A percentile compares a stretch with the other conserved stretches of the same genome.
Evolutionary conservation across 2,329 filamentous ascomycete genomes (phyloP).

Genomic region (Raffaelea arxii): DNA sequence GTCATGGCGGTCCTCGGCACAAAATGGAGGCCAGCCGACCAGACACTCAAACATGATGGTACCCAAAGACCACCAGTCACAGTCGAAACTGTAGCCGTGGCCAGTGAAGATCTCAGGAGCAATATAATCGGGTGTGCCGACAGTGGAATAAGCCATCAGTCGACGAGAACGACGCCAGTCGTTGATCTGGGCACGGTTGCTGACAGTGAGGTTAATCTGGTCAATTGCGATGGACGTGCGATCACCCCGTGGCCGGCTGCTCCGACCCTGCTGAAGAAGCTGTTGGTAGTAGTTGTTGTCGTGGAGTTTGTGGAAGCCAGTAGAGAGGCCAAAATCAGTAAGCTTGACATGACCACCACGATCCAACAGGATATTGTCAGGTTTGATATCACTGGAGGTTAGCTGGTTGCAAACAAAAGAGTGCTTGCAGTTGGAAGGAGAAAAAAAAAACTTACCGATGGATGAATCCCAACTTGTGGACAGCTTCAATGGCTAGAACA

Average conservation of each 20-base stretch:
- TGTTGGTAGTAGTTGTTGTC: constrained; percentile 98
- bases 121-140: constrained; percentile 97
- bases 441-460: constrained; percentile 48
- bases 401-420: not conserved
- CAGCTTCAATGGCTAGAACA: constrained; percentile 94
- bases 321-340: constrained; percentile 95
- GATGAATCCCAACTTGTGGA: constrained; percentile 96
- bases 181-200: constrained; percentile 95
- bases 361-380: constrained; percentile 95
- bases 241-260: constrained; percentile 63
- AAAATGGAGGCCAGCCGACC: constrained; percentile 98
- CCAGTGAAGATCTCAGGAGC: constrained; percentile 97
- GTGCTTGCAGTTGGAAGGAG: not conserved
- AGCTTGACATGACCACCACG: constrained; percentile 95
- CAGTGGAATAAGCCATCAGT: constrained; percentile 95
- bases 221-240: constrained; percentile 92
- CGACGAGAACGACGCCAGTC: constrained; percentile 95
- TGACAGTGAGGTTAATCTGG: constrained; percentile 96
- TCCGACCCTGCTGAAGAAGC: constrained; percentile 75
- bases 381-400: constrained; percentile 79
- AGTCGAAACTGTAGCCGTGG: constrained; percentile 91
- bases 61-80: constrained; percentile 98
- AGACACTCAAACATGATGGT: constrained; percentile 99
- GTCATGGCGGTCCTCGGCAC: constrained; percentile 92
- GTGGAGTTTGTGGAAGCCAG: constrained; percentile 94